Evolutionary conservation across 2,329 filamentous ascomycete species (phyloP).

Genomic region (Diatrype stigma): DNA sequence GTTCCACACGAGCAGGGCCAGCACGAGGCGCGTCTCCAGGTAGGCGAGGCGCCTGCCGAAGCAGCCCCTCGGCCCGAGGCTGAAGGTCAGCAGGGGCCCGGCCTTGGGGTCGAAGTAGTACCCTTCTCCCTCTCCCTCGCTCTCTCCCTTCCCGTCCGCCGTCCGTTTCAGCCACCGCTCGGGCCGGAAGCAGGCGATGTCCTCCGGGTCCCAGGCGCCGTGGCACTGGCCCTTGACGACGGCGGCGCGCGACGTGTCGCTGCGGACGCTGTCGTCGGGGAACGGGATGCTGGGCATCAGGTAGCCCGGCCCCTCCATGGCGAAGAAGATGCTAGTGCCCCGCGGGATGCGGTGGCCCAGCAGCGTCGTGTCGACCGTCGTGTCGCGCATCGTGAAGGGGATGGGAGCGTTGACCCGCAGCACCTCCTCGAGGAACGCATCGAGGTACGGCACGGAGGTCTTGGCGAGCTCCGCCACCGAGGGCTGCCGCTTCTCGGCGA

Average conservation of each 20-base stretch:
- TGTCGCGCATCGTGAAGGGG: slow-evolving; percentile 63
- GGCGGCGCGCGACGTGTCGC: slow-evolving; percentile 49
- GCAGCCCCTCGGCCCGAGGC: slow-evolving; percentile 14
- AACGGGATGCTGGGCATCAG: slow-evolving; percentile 46
- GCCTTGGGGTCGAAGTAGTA: slow-evolving; percentile 11
- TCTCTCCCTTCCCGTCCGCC: slow-evolving; percentile 3
- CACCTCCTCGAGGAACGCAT: slow-evolving; percentile 74
- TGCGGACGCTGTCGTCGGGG: slow-evolving; percentile 32
- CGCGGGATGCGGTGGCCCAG: slow-evolving; percentile 62
- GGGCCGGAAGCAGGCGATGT: slow-evolving; percentile 35
- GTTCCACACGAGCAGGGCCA: slow-evolving; percentile 20
- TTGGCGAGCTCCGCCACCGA: slow-evolving; percentile 10
- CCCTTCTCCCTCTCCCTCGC: background rate
- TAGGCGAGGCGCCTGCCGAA: slow-evolving; percentile 18
- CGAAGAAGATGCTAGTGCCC: slow-evolving; percentile 58
- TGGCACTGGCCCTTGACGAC: slow-evolving; percentile 51
- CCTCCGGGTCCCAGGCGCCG: slow-evolving; percentile 54
- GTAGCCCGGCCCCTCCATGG: slow-evolving; percentile 33
- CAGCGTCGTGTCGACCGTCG: slow-evolving; percentile 61
- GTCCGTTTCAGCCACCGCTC: slow-evolving; percentile 18
- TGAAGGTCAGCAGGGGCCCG: slow-evolving; percentile 14
- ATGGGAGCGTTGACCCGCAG: slow-evolving; percentile 72
- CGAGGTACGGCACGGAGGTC: slow-evolving; percentile 62
- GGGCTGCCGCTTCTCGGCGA: slow-evolving; percentile 8
- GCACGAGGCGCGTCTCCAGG: slow-evolving; percentile 13